Conservation (phyloP, 148 eudicot genomes). For the Limonium bicolor region DNA sequence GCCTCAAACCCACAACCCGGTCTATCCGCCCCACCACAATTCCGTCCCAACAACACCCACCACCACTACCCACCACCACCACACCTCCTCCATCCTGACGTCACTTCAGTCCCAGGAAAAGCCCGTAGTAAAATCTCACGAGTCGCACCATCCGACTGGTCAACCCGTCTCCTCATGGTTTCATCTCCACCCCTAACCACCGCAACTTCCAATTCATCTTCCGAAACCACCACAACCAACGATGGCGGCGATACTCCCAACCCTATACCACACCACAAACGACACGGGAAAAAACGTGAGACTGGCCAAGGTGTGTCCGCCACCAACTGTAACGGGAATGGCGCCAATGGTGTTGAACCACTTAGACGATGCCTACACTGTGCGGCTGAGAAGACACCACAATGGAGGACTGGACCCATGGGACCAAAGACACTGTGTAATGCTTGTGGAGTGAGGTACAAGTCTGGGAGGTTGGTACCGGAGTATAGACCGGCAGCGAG, state of each 20-base stretch:
- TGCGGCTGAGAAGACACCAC: constrained; percentile 87
- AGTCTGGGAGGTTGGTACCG: constrained; percentile 94
- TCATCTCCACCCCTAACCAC: constrained; percentile 5
- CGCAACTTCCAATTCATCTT: constrained; percentile 6
- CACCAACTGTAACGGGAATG: background rate
- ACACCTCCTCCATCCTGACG: constrained; percentile 21
- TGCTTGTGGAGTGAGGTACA: constrained; percentile 90
- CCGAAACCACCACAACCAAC: background rate
- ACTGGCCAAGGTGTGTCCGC: background rate
- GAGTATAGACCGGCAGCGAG: constrained; percentile 95
- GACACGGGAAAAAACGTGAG: constrained; percentile 12
- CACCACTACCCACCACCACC: background rate
- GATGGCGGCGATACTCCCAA: constrained; percentile 7
- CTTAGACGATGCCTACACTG: constrained; percentile 85
- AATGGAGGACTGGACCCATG: constrained; percentile 92
- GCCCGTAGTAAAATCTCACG: constrained; percentile 96
- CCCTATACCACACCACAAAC: background rate
- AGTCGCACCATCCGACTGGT: constrained; percentile 85
- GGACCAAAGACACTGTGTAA: constrained; percentile 93
- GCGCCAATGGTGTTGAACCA: constrained; percentile 16
- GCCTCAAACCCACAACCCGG: background rate
- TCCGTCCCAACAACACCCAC: constrained; percentile 7
- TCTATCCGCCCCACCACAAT: background rate
- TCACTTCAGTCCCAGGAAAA: constrained; percentile 66
- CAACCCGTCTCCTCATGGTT: constrained; percentile 67